phyloP scores from a whole-genome alignment of 2,329 filamentous ascomycete genomes.

The Fusarium concolor region DNA sequence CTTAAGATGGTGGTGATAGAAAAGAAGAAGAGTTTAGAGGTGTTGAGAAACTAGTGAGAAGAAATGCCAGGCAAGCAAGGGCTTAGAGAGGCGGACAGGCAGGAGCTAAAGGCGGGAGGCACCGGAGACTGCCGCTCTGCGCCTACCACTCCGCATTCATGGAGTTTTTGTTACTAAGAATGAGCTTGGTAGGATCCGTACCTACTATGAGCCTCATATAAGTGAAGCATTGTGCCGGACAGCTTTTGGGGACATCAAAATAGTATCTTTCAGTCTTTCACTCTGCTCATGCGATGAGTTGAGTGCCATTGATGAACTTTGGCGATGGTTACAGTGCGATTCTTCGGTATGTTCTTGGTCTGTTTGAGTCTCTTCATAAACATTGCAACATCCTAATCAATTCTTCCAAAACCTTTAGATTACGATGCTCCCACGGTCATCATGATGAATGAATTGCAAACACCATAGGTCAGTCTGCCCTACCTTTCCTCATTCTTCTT shows the following conservation, averaged over 20 bases:
- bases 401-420: background rate
- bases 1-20: background rate
- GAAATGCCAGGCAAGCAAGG: background rate
- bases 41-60: background rate
- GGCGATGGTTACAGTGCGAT: background rate
- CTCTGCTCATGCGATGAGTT: background rate
- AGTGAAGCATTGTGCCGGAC: background rate
- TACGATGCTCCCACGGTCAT: background rate
- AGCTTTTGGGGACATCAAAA: no score
- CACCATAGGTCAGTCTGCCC: no score
- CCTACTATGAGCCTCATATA: background rate
- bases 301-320: background rate
- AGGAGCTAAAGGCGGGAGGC: conserved; percentile 21
- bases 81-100: background rate
- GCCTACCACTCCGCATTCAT: background rate
- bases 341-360: background rate
- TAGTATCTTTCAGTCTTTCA: background rate
- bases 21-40: background rate
- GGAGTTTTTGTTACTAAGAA: conserved; percentile 4
- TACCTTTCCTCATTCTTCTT: no score
- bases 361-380: background rate
- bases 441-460: no score
- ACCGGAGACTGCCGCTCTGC: conserved; percentile 4
- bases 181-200: background rate
- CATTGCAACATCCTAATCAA: background rate